A percentile compares a stretch with the other conserved stretches of the same genome.
These are phyloP conservation scores for Lasiodiplodia citricola DNA, from an alignment of 2,329 filamentous ascomycete species.

Conservation along the genomic window DNA sequence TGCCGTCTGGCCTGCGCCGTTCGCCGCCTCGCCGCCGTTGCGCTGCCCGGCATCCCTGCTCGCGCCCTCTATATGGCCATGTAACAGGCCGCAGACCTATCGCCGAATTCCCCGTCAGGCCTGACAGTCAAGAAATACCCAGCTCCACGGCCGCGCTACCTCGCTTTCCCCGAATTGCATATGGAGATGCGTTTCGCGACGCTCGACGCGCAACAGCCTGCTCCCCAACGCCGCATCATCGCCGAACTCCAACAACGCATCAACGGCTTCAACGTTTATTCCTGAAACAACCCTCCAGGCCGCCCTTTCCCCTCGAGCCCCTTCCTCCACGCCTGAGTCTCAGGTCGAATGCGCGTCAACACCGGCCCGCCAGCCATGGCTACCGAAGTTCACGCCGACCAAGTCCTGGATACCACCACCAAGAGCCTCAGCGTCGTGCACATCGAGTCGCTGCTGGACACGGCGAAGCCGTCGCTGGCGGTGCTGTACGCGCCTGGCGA, in stretches of 20 bases:
- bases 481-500: conserved; percentile 73
- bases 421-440: conserved; percentile 42
- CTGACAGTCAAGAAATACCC: conserved; percentile 24
- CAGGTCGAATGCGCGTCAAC: conserved; percentile 29
- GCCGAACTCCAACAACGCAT: conserved; percentile 47
- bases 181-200: conserved; percentile 24
- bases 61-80: conserved; percentile 25
- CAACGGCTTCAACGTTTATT: conserved; percentile 51
- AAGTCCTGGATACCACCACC: conserved; percentile 36
- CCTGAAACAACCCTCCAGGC: conserved; percentile 34
- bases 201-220: conserved; percentile 23
- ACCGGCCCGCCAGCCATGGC: conserved; percentile 38
- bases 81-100: conserved; percentile 19
- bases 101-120: conserved; percentile 26
- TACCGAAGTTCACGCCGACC: conserved; percentile 39
- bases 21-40: conserved; percentile 15
- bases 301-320: conserved; percentile 2
- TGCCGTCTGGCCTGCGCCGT: conserved; percentile 4
- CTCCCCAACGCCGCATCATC: conserved; percentile 41
- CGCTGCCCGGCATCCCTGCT: conserved; percentile 25
- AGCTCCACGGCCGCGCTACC: conserved; percentile 23
- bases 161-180: conserved; percentile 20
- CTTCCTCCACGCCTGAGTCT: conserved; percentile 14
- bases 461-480: conserved; percentile 46
- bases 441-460: conserved; percentile 40